Evolutionary conservation across 345 rosid genomes (phyloP), one percentile per base, ranked within the genome.

Genomic region (Camelina sativa): DNA sequence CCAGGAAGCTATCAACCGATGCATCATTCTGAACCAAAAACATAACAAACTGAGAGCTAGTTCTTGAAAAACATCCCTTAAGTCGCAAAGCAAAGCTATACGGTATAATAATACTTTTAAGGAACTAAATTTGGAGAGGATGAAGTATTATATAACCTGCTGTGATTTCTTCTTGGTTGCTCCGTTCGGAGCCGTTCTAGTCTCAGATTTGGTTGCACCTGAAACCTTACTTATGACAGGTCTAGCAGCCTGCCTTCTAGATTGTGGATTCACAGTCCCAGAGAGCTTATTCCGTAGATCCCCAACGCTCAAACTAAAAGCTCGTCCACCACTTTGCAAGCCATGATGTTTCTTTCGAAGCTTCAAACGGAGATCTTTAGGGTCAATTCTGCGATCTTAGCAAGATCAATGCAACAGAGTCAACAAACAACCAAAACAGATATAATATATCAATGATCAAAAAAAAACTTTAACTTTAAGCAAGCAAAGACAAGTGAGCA

Each of bases 261-360:
- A 81, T 46, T 76, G 93, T 19, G 82, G 5, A 83, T 82, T 84
- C 77, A 78, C 80, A 13, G 86, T 83, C 53, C 97, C 89, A 37
- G 96, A 87, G 54, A 93, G 80, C 80, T 84, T 91, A 65, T 91
- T 89, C 5, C 98, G 89, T 64, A 89, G 82, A 89, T 91, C 98
- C 62, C 74, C 69, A 16, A 78, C 73, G 30, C 86, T 86, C 19
- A 90, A 76, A 78, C 60, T 57, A 51, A 80, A 62, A 13, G 83
- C 85, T 63, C 73, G 82, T 66, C 79, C 83, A 75, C 82, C 82
- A 72, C 81, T 69, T 71, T 85, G 88, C 70, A 88, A 61, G 40
- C 69, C 82, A 5, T 78, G 80, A 54, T 64, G 86, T 38, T 78
- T 93, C 85, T 66, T 88, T 69, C 86, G 98, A 46, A 93, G 96